Base-by-base conservation (phyloP, 1,139 yeast species). In the Tardiomyces blankii region DNA sequence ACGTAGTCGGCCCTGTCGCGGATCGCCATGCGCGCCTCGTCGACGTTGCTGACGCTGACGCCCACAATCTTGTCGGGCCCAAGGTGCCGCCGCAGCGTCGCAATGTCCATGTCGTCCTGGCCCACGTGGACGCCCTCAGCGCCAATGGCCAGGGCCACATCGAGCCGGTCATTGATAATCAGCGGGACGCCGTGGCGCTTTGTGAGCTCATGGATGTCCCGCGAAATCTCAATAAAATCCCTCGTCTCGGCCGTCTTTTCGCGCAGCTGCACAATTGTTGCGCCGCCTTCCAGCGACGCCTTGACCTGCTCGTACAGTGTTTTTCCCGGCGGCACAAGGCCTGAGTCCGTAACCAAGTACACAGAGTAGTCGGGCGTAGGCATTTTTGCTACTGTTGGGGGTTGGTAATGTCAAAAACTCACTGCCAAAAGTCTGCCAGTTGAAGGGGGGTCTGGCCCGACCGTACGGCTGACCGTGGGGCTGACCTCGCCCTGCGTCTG, bases 61-160 rank as follows among this genome's bases (percentile, higher is more conserved):
- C 97, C 97, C 41, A 89, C 62, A 49, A 89, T 81, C 65, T 82
- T 86, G 48, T 76, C 70, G 0, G 80, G 75, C 0, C 96, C 96
- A 21, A 89, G 63, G 39, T 85, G 57, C 54, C 69, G 60, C 39
- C 96, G 64, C 0, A 78, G 93, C 25, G 71, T 53, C 1, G 63
- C 62, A 2, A 82, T 82, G 40, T 67, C 69, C 86, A 89, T 84
- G 59, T 89, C 97, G 48, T 82, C 91, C 62, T 88, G 96, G 1
- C 97, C 97, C 18, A 89, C 87, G 66, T 89, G 97, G 14, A 89
- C 82, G 33, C 95, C 95, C 49, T 88, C 96, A 0, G 95, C 95
- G 55, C 77, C 93, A 46, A 86, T 71, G 0, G 96, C 96, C 44
- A 88, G 67, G 0, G 96, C 96, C 6, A 89, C 87, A 59, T 89